Evolutionary conservation across 2,329 filamentous ascomycete genomes (phyloP), one percentile per base, ranked within the genome.

Genomic region (Talaromyces funiculosus): DNA sequence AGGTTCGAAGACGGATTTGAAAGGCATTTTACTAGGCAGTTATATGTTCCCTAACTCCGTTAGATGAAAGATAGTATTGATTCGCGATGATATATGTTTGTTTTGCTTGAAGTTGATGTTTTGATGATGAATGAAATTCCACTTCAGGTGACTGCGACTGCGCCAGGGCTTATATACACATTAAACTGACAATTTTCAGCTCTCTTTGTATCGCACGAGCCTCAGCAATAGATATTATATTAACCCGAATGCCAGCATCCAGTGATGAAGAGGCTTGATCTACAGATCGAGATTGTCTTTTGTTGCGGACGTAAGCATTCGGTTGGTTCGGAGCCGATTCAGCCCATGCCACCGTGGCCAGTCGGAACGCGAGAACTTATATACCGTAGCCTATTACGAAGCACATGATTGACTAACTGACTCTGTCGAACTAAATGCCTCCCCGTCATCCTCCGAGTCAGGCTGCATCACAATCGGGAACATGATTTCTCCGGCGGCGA

Each of bases 1-100:
- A 10, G 56, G 56, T 22, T 38, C 14, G 22, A 58, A 51, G 31
- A 58, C 18, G 43, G 42, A 35, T 38, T 58, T 58, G 20, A 40
- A 37, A 38, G 56, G 12, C 56, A 58, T 58, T n/a, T 14, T 49
- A 20, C 33, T 20, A 35, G 1, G 9, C n/a, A 4, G 20, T 29
- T 47, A 8, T 31, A 1, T 7, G 20, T 18, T 12, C 24, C 31
- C 12, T 8, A 12, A 1, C 12, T 33, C 12, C 8, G 12, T 12
- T 3, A 33, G 7, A 29, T 10, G 16, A 18, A n/a, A 26, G n/a
- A 12, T 35, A 6, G 16, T 29, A 16, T 47, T 29, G 7, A 29
- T 29, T 29, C 3, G 43, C 3, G 22, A 51, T 51, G 14, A 10
- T 49, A 31, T 49, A 29, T 18, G 22, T 18, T 49, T 18, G n/a